Evolutionary conservation across 768 basidiomycete species (phyloP).

Genomic region (Psilocybe tampanensis): DNA sequence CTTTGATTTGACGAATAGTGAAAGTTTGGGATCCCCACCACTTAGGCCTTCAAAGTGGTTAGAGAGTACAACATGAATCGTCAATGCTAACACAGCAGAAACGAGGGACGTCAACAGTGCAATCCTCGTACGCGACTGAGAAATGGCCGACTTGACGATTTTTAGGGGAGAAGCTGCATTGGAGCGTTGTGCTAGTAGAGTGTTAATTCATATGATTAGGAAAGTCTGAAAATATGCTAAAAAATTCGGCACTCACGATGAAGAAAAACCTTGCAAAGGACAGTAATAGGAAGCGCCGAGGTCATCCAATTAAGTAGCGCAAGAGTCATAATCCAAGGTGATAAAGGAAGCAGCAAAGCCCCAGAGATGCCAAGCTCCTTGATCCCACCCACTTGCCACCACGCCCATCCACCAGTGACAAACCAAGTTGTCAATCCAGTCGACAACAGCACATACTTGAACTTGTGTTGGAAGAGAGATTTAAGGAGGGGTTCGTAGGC

Average conservation of each 20-base stretch:
- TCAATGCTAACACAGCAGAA: slow-evolving; percentile 46
- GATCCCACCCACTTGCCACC: slow-evolving; percentile 45
- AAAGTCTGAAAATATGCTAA: no score
- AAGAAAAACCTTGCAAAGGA: slow-evolving; percentile 61
- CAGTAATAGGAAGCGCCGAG: slow-evolving; percentile 56
- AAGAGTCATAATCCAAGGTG: slow-evolving; percentile 44
- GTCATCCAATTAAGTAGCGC: slow-evolving; percentile 49
- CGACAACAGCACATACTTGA: slow-evolving; percentile 55
- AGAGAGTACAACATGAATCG: slow-evolving; percentile 43
- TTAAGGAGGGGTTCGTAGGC: slow-evolving; percentile 70
- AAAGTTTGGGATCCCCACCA: slow-evolving; percentile 43
- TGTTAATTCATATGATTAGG: background rate
- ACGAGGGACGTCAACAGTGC: slow-evolving; percentile 47
- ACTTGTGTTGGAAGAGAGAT: slow-evolving; percentile 59
- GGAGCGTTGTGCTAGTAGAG: slow-evolving; percentile 44
- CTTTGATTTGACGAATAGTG: slow-evolving; percentile 71
- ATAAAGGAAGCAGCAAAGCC: slow-evolving; percentile 38
- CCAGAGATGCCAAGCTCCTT: slow-evolving; percentile 29
- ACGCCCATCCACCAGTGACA: slow-evolving; percentile 39
- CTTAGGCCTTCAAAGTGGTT: slow-evolving; percentile 31
- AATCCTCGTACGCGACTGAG: slow-evolving; percentile 47
- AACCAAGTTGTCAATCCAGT: slow-evolving; percentile 52
- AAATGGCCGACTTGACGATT: slow-evolving; percentile 45
- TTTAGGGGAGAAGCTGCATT: slow-evolving; percentile 54
- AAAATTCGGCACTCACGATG: slow-evolving; percentile 45